Evolutionary conservation across 2,329 filamentous ascomycete genomes (phyloP).

Genomic region (Penicillium glabrum): DNA sequence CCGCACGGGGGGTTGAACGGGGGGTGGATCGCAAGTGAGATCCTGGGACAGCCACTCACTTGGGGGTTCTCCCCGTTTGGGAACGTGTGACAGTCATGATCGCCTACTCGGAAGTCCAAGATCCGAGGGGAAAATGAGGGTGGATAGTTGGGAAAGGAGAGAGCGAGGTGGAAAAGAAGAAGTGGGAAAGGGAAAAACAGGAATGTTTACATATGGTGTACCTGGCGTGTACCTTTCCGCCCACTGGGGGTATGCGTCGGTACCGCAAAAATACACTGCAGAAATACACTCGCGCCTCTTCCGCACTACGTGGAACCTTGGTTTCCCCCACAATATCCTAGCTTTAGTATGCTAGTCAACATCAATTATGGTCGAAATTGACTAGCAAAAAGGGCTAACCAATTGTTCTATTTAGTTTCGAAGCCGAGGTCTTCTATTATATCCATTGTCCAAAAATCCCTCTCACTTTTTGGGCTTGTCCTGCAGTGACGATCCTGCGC

Average conservation of each 20-base stretch:
- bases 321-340: slow-evolving; percentile 7
- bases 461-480: not conserved
- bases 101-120: slow-evolving; percentile 15
- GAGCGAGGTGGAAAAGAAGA: not conserved
- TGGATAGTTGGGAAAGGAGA: not conserved
- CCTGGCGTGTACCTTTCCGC: slow-evolving; percentile 9
- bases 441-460: too few relatives aligned
- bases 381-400: not conserved
- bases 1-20: slow-evolving; percentile 8
- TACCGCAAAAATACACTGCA: slow-evolving; percentile 13
- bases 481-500: slow-evolving; percentile 16
- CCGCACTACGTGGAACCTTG: slow-evolving; percentile 9
- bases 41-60: slow-evolving; percentile 38
- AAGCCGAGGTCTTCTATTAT: too few relatives aligned
- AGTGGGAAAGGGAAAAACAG: slow-evolving; percentile 10
- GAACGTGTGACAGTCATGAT: slow-evolving; percentile 52
- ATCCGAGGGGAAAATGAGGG: slow-evolving; percentile 14
- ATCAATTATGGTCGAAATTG: not conserved
- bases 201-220: slow-evolving; percentile 20
- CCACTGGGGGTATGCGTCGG: slow-evolving; percentile 3
- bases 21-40: slow-evolving; percentile 14
- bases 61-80: slow-evolving; percentile 53
- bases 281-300: slow-evolving; percentile 15
- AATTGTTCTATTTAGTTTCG: not conserved
- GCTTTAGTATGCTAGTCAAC: not conserved